Base-by-base conservation (phyloP, 2,329 filamentous ascomycete genomes). In the Phoma herbarum region DNA sequence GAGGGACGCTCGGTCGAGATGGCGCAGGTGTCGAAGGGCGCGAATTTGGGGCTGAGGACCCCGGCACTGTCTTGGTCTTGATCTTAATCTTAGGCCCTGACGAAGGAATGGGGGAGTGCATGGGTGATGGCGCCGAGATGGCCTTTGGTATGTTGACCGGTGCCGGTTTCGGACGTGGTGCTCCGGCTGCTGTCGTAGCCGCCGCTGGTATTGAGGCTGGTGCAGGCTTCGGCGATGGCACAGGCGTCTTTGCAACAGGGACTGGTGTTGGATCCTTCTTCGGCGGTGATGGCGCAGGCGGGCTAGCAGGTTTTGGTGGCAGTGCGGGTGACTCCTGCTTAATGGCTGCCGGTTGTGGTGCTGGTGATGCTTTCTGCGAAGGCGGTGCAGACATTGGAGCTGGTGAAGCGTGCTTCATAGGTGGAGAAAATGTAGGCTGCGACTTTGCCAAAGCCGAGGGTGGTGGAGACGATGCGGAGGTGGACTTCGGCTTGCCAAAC, bases 71-170 rank as follows among this genome's bases (percentile, higher is more conserved):
- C 42, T 70, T 68, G 25, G 68, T 70, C 48, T 68, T 69, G 55
- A 73, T 68, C 47, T 71, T 73, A 31, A 71, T 67, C 45, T 68
- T 71, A 2, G 68, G 69, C 12, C 63, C 68, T 4, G 68, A 64
- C 8, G 65, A 58, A 25, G 68, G 67, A 7, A 70, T 67, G 4
- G 66, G 68, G 5, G 68, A 69, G 26, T 60, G 56, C n/a, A 71
- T 71, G n/a, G 66, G 56, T 6, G 64, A 64, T 20, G 70, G 58
- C 37, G 66, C 62, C 14, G 66, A 54, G 7, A 66, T 59, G n/a
- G 55, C 52, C 9, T 63, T 57, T 14, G 67, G 64, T 14, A 66
- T 45, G 9, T 58, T 66, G 55, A 70, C 60, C 2, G 63, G 54
- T 9, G 62, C 48, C 22, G 62, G 62, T 25, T 55, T 60, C 11